Percentiles rank a stretch among this genome's conserved stretches.
Evolutionary conservation across 2,329 filamentous ascomycete genomes (phyloP).

Genomic region (Trichophyton benhamiae): DNA sequence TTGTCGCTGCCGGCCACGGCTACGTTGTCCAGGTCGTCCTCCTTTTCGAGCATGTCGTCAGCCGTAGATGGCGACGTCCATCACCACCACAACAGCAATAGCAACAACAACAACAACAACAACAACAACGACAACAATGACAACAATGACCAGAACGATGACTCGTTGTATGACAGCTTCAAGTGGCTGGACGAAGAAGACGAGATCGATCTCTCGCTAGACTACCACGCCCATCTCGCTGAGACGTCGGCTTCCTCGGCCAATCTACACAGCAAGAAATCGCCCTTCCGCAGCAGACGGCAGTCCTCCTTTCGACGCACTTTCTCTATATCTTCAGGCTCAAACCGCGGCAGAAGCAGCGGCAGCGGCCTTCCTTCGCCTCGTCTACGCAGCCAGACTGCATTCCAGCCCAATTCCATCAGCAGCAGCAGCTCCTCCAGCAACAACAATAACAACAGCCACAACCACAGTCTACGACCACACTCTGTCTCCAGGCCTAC

Average conservation of each 20-base stretch:
- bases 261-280: slow-evolving; percentile 16
- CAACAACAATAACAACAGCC: slow-evolving; percentile 9
- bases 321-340: slow-evolving; percentile 48
- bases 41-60: slow-evolving; percentile 12
- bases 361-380: slow-evolving; percentile 34
- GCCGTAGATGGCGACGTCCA: slow-evolving; percentile 20
- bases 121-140: slow-evolving; percentile 16
- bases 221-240: slow-evolving; percentile 55
- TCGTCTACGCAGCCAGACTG: slow-evolving; percentile 19
- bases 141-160: slow-evolving; percentile 26
- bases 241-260: slow-evolving; percentile 34
- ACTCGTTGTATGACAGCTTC: slow-evolving; percentile 54
- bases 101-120: slow-evolving; percentile 16
- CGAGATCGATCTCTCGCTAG: slow-evolving; percentile 56
- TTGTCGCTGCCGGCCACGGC: slow-evolving; percentile 15
- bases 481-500: slow-evolving; percentile 30
- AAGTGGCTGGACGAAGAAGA: slow-evolving; percentile 63
- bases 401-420: slow-evolving; percentile 25
- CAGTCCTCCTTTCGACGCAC: slow-evolving; percentile 57
- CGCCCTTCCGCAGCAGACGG: slow-evolving; percentile 16
- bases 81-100: slow-evolving; percentile 16
- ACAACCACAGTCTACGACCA: slow-evolving; percentile 21
- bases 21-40: slow-evolving; percentile 14
- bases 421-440: background rate
- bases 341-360: slow-evolving; percentile 17